Evolutionary conservation across 2,329 filamentous ascomycete species (phyloP).

Genomic region (Talaromyces pinophilus): DNA sequence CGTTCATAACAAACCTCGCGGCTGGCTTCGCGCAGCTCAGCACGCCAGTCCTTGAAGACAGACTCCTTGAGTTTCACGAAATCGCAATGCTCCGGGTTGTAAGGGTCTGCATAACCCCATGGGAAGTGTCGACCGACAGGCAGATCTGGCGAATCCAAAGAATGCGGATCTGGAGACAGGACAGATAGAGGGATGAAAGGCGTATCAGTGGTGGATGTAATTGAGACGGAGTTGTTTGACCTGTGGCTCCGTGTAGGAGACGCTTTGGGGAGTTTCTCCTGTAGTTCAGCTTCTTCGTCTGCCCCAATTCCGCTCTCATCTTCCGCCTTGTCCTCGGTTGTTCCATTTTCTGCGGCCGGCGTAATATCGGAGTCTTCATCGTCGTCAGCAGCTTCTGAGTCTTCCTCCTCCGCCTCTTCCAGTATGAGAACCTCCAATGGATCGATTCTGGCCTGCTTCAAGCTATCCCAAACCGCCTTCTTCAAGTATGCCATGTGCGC

Average conservation of each 20-base stretch:
- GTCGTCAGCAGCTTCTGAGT: slow-evolving; percentile 47
- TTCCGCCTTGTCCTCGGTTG: slow-evolving; percentile 26
- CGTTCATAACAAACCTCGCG: slow-evolving; percentile 93
- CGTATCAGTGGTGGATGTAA: slow-evolving; percentile 39
- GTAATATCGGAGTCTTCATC: slow-evolving; percentile 38
- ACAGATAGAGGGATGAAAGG: slow-evolving; percentile 87
- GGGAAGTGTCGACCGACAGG: slow-evolving; percentile 82
- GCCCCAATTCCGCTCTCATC: slow-evolving; percentile 33
- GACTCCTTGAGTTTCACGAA: slow-evolving; percentile 87
- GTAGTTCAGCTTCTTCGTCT: slow-evolving; percentile 31
- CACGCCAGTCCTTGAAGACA: slow-evolving; percentile 91
- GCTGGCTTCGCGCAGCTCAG: slow-evolving; percentile 85
- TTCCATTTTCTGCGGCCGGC: slow-evolving; percentile 26
- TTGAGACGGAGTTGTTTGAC: slow-evolving; percentile 22
- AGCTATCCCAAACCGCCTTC: slow-evolving; percentile 82
- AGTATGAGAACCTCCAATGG: slow-evolving; percentile 83
- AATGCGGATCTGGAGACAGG: slow-evolving; percentile 87
- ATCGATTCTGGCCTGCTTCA: slow-evolving; percentile 83
- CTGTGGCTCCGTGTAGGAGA: slow-evolving; percentile 17
- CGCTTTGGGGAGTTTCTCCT: slow-evolving; percentile 2
- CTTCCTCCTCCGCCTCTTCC: slow-evolving; percentile 71
- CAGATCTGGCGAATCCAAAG: slow-evolving; percentile 53
- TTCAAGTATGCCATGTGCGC: slow-evolving; percentile 92
- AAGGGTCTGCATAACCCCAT: slow-evolving; percentile 95
- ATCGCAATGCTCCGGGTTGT: slow-evolving; percentile 89